A percentile compares a stretch with the other conserved stretches of the same genome.
These are phyloP conservation scores for Hordeum marinum DNA, from an alignment of 176 grass and related monocot genomes.

Conservation along the genomic window DNA sequence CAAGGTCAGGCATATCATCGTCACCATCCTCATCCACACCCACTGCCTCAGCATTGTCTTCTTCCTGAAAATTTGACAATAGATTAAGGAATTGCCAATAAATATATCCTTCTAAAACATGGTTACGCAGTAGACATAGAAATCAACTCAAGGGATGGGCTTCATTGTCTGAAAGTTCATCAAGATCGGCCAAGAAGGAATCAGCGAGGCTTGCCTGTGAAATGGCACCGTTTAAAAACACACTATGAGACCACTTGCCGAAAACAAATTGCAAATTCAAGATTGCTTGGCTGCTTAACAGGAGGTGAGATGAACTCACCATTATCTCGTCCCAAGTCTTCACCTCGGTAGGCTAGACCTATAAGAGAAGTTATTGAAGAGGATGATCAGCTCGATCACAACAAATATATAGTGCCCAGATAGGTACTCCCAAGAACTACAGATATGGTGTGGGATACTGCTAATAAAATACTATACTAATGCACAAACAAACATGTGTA, in stretches of 20 bases:
- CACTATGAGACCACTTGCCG: background rate
- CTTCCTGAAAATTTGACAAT: conserved; percentile 45
- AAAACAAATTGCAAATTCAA: background rate
- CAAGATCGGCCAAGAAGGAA: conserved; percentile 95
- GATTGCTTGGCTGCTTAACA: background rate
- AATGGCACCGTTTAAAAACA: background rate
- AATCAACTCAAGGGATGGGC: conserved; percentile 63
- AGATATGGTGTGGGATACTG: background rate
- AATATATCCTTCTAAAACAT: background rate
- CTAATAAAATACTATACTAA: background rate
- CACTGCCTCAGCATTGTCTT: conserved; percentile 35
- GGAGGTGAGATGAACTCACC: conserved; percentile 14
- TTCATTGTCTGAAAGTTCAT: conserved; percentile 89
- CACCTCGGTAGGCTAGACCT: background rate
- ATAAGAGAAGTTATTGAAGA: background rate
- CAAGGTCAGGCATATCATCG: conserved; percentile 45
- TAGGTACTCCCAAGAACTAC: background rate
- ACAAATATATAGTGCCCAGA: background rate
- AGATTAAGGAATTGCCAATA: background rate
- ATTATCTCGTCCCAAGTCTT: background rate
- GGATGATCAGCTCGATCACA: background rate
- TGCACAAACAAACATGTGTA: background rate
- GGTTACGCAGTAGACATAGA: background rate
- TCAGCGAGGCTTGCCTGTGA: conserved; percentile 79
- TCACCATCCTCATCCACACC: conserved; percentile 55